Evolutionary conservation across 352 stramenopile species (phyloP).

Genomic region (Plasmopara halstedii): DNA sequence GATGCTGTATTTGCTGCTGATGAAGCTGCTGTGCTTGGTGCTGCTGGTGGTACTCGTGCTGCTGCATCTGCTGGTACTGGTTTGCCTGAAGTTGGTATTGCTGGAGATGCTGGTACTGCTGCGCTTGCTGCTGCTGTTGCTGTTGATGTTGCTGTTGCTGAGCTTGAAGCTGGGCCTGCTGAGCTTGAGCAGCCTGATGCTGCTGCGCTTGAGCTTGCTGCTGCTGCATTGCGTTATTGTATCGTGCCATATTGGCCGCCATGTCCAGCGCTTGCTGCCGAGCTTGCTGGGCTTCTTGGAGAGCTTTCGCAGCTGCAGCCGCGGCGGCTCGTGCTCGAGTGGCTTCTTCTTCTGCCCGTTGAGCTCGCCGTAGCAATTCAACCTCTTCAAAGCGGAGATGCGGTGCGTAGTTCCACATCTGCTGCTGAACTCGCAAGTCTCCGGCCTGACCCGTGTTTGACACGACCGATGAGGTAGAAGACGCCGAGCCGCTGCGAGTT

Average conservation of each 20-base stretch:
- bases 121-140: constrained; percentile 39
- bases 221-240: constrained; percentile 67
- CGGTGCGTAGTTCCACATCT: constrained; percentile 69
- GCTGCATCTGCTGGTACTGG: constrained; percentile 32
- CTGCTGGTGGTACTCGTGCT: constrained; percentile 40
- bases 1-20: constrained; percentile 51
- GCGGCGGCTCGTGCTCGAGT: constrained; percentile 59
- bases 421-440: constrained; percentile 31
- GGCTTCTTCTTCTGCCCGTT: constrained; percentile 76
- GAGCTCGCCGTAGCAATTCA: constrained; percentile 57
- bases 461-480: constrained; percentile 22
- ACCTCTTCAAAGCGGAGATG: constrained; percentile 69
- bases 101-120: constrained; percentile 45
- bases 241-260: constrained; percentile 62
- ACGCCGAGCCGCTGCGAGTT: constrained; percentile 22
- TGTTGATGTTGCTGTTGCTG: constrained; percentile 34
- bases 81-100: constrained; percentile 47
- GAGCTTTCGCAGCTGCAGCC: constrained; percentile 53
- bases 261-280: constrained; percentile 79
- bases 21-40: constrained; percentile 33
- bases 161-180: constrained; percentile 31
- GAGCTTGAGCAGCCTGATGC: constrained; percentile 28
- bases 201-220: constrained; percentile 41
- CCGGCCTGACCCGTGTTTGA: constrained; percentile 19
- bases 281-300: constrained; percentile 71